These are phyloP conservation scores for Phylloporus sp. DNA, from an alignment of 768 basidiomycete species.

Conservation along the genomic window DNA sequence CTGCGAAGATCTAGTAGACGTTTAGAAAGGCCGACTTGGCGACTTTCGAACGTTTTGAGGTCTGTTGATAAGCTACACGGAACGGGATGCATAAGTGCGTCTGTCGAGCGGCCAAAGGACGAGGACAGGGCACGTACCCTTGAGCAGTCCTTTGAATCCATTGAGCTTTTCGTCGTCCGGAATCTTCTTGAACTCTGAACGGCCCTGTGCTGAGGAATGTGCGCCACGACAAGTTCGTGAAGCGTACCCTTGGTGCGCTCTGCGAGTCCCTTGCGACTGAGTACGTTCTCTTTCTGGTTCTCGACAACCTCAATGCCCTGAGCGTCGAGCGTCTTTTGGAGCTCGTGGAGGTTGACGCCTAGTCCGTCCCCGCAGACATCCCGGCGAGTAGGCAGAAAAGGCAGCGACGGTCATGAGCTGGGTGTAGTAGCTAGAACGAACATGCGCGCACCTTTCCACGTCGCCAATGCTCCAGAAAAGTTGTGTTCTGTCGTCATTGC, in stretches of 20 bases:
- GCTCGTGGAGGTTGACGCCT: slow-evolving; percentile 85
- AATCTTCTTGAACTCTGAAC: slow-evolving; percentile 90
- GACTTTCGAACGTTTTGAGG: slow-evolving; percentile 85
- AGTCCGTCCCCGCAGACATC: not conserved
- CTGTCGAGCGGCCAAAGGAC: not conserved
- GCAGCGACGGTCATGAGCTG: slow-evolving; percentile 3
- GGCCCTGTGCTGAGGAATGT: not conserved
- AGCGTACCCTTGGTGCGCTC: slow-evolving; percentile 87
- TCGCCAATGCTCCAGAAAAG: slow-evolving; percentile 86
- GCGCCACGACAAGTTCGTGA: not conserved
- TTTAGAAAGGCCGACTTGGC: slow-evolving; percentile 96
- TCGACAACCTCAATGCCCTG: slow-evolving; percentile 96
- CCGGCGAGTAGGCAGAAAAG: not conserved
- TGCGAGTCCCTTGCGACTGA: slow-evolving; percentile 89
- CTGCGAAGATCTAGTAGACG: slow-evolving; percentile 93
- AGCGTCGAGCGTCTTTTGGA: slow-evolving; percentile 88
- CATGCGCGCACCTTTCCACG: slow-evolving; percentile 74
- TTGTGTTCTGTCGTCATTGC: slow-evolving; percentile 52
- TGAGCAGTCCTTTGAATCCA: slow-evolving; percentile 86
- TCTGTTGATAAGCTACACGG: slow-evolving; percentile 76
- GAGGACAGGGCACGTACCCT: slow-evolving; percentile 46
- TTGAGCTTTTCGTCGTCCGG: slow-evolving; percentile 84
- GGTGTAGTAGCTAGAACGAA: not conserved
- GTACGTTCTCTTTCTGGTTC: slow-evolving; percentile 95
- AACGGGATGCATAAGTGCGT: not conserved